Evolutionary conservation across 106 monocot genomes (phyloP), one percentile per base, ranked within the genome.

Genomic region (Dendrobium nobile): DNA sequence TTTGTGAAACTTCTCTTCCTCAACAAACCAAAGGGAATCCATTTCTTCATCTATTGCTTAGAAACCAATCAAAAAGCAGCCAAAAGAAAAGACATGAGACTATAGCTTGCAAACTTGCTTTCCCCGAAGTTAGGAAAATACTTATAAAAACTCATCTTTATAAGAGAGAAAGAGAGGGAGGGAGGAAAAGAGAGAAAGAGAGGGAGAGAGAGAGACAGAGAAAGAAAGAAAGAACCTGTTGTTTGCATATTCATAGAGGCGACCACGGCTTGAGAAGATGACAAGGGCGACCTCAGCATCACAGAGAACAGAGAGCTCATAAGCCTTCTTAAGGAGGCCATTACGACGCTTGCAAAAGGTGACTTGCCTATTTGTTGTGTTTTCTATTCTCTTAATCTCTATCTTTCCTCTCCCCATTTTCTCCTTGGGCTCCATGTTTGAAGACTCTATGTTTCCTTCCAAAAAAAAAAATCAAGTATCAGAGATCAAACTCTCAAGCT

Each of bases 221-320:
- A 37, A 0, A 37, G 37, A 37, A 3, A 37, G 40, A 47, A 54
- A 15, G 2, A 15, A 88, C 88, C 85, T 88, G 77, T 88, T 83
- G 82, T 85, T 88, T 16, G 88, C 75, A 67, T 90, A 93, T 84
- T 93, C 93, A n/a, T 93, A 93, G 84, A 93, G 93, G 56, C 91
- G 88, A 64, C 93, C 93, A 33, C 91, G 90, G 85, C 79, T 93
- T 9, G 94, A 94, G 91, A 91, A 94, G 89, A 94, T 79, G 79
- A 94, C 72, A 54, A 94, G 89, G 13, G 93, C 91, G 10, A 93
- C 87, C 81, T 93, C 93, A 24, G 90, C 90, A 41, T 92, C 92
- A 72, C 90, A 92, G 65, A 92, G 90, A 13, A 92, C 85, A 9
- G 93, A 93, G 37, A 93, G 84, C 82, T 93, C 93, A 31, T 93